Base-by-base conservation (phyloP, 2,329 filamentous ascomycete genomes). In the Colletotrichum higginsianum region DNA sequence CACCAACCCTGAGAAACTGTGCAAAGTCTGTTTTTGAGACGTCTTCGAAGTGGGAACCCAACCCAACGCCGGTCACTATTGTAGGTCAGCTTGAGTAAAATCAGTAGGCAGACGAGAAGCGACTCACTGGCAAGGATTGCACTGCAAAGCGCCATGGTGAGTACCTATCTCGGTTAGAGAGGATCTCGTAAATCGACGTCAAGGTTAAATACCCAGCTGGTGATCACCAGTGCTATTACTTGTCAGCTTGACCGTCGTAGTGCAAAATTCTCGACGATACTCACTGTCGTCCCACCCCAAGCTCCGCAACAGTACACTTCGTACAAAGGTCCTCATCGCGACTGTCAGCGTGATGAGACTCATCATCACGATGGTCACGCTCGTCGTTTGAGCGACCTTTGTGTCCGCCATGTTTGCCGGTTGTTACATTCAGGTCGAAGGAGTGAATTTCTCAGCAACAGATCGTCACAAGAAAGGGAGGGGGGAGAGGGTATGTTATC, bases 281-380 rank as follows among this genome's bases (percentile, higher is more conserved):
- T 73, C 21, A 74, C 70, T 62, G 30, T 74, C 72, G 46, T 74
- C 72, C 72, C 72, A 74, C 35, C 70, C 70, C 12, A 74, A n/a
- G 38, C 65, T 74, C 7, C 70, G 38, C 23, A 70, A 42, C 7
- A 74, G 21, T 18, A 62, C 53, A 26, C 69, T 60, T 42, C 72
- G 66, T 13, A 74, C 72, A 61, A 69, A 74, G 21, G 62, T 66
- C 26, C 70, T 72, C 55, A 66, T 58, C 40, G 40, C 35, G 23
- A 74, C 70, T 35, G 56, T 64, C 21, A 73, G 30, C 40, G 72
- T 73, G 47, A 70, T 73, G 52, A 60, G 63, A 21, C 47, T 46
- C 62, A 74, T 70, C 38, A 74, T 53, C 47, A 66, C 47, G 42
- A 72, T 63, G 42, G 61, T 66, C 57, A 74, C 70, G 38, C 70